Evolutionary conservation across 2,329 filamentous ascomycete genomes (phyloP), one percentile per base, ranked within the genome.

Genomic region (Alternaria burnsii): DNA sequence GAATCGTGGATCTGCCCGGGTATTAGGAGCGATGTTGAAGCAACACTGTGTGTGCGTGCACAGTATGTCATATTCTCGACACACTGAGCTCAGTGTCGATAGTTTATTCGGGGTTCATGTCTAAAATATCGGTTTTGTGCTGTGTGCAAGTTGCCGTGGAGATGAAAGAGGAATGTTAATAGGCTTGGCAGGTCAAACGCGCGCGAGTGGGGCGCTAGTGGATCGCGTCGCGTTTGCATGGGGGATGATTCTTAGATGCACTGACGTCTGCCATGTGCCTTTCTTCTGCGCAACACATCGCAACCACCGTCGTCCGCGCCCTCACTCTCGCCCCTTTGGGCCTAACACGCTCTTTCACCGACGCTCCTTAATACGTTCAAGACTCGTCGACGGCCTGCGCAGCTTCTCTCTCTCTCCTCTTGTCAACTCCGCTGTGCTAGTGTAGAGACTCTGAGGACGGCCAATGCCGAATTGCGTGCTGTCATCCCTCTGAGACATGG

Each of bases 221-320:
- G 36, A 52, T 55, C 63, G 68, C 67, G 70, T 69, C 71, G 70
- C 70, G 68, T 69, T 63, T 66, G 63, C 48, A 52, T 50, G 46
- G 42, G 44, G 63, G 61, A 26, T 26, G 24, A 63, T 62, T 71
- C 66, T 72, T 68, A 69, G 55, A 68, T 52, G 61, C 59, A 65
- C 61, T 60, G 67, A 68, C 60, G 61, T 62, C 59, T 44, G 51
- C 55, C 30, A 44, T 53, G 57, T 20, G 55, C 60, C 65, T 59
- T 54, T 59, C 57, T 58, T 54, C 55, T 51, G 40, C 52, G 43
- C 52, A 59, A 59, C 57, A 43, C 30, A 53, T 56, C 64, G 26
- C 43, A 40, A 38, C 40, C 52, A 54, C 41, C 50, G 26, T 50
- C 54, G n/a, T 24, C 55, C 51, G 48, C 50, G 52, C 53, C 46